Conservation (phyloP, 2,329 filamentous ascomycete species). For the Trichoderma sp. region DNA sequence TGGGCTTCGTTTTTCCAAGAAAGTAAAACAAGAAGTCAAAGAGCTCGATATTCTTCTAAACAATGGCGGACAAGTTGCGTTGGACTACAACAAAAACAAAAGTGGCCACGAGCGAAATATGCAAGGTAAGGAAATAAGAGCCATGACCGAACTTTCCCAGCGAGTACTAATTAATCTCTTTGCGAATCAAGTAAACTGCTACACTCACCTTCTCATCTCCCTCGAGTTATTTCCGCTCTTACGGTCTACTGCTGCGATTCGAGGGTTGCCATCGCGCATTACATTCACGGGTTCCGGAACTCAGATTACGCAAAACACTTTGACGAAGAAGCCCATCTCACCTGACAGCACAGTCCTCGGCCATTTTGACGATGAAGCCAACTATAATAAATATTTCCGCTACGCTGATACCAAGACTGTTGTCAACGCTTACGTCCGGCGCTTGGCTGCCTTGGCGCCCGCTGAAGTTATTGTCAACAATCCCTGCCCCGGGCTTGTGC, state of each 20-base stretch:
- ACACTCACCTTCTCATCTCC: constrained; percentile 7
- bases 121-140: neutral
- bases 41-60: constrained; percentile 13
- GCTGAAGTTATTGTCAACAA: constrained; percentile 13
- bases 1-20: constrained; percentile 2
- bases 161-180: neutral
- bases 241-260: neutral
- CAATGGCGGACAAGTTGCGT: constrained; percentile 4
- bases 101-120: constrained; percentile 4
- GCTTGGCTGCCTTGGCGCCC: constrained; percentile 10
- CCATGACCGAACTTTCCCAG: too few relatives aligned
- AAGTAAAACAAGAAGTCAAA: constrained; percentile 4
- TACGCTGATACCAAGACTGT: constrained; percentile 13
- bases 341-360: neutral
- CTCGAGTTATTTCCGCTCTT: constrained; percentile 15
- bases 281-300: constrained; percentile 13
- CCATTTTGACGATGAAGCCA: constrained; percentile 13
- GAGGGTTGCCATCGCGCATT: neutral
- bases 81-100: constrained; percentile 5
- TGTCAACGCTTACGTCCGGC: constrained; percentile 9
- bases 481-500: constrained; percentile 7
- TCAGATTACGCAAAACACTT: constrained; percentile 11
- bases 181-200: neutral
- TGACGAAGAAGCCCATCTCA: neutral
- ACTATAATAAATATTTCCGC: neutral